Base-by-base conservation (phyloP, 345 rosid genomes). In the Ceriops tagal region DNA sequence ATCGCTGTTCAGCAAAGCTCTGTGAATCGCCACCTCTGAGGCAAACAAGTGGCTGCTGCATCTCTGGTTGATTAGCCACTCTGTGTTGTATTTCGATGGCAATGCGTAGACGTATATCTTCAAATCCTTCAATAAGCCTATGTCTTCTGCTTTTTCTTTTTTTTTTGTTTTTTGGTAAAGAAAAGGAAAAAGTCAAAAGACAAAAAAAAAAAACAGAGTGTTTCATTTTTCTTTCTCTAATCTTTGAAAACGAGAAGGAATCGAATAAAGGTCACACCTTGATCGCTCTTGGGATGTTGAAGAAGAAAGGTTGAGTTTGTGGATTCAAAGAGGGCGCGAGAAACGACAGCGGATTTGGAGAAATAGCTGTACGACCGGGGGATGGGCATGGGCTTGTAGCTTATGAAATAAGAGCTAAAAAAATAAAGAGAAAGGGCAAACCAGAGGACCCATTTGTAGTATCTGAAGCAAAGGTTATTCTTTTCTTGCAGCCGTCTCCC, bases 1-100 rank as follows among this genome's bases (percentile, higher is more conserved):
- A 64, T 87, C 83, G 70, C 80, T 83, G 68, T 55, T 73, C 37
- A 84, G 70, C 4, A 89, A 26, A 0, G 98, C 96, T 59, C 67
- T 82, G 73, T 95, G 99, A 18, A 95, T 82, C 11, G 98, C 97
- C 11, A 95, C 99, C 82, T 95, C 99, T 3, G 99, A 81, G 13
- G 99, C 99, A 46, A 95, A 95, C 77, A 95, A 78, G 58, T 92
- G 99, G 75, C 57, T 87, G 80, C 85, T 82, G 76, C 99, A 95
- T 24, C 99, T 78, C 21, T 87, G 84, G 79, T 95, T 87, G 13
- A 83, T 71, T 55, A 95, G 81, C 99, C 99, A 95, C 19, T 87
- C 88, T 49, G 63, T 75, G 81, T 92, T 95, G 81, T 77, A 95
- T 75, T 82, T 84, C 1, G 92, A 73, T 11, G 97, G 99, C 56